These are phyloP conservation scores for Evernia prunastri DNA, from an alignment of 495 filamentous ascomycete genomes.

Conservation along the genomic window DNA sequence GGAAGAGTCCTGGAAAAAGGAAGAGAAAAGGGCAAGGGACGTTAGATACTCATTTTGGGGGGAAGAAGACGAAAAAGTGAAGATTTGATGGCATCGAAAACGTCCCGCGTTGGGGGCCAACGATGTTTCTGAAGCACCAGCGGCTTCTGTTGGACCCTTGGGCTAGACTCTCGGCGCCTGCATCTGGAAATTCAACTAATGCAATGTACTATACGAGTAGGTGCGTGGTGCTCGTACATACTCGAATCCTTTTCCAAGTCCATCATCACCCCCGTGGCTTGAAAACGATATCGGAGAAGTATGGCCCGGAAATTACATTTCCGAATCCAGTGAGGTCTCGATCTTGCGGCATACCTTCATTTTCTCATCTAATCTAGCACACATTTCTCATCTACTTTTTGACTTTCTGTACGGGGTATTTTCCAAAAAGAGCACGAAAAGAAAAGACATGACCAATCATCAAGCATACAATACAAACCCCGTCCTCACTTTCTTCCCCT, in stretches of 20 bases:
- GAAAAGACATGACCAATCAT: neutral
- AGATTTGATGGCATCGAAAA: neutral
- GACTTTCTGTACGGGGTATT: too few species aligned
- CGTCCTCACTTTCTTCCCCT: neutral
- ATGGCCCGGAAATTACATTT: too few species aligned
- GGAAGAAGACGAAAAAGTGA: conserved; percentile 33
- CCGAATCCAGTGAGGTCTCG: too few species aligned
- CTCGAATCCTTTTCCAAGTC: neutral
- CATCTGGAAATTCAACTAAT: neutral
- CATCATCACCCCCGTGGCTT: too few species aligned
- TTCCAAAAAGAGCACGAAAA: neutral
- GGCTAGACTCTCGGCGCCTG: neutral
- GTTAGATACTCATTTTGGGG: conserved; percentile 35
- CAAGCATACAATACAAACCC: neutral
- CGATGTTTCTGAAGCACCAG: neutral
- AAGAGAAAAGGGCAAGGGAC: conserved; percentile 35
- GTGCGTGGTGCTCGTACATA: neutral
- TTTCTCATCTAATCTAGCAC: too few species aligned
- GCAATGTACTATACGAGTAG: neutral
- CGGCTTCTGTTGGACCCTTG: neutral
- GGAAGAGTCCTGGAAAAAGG: conserved; percentile 15
- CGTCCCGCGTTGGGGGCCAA: neutral
- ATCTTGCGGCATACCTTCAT: too few species aligned
- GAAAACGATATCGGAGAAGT: too few species aligned
- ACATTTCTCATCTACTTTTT: too few species aligned